Base-by-base conservation (phyloP, 768 basidiomycete species). In the Panaeolus cyanescens region DNA sequence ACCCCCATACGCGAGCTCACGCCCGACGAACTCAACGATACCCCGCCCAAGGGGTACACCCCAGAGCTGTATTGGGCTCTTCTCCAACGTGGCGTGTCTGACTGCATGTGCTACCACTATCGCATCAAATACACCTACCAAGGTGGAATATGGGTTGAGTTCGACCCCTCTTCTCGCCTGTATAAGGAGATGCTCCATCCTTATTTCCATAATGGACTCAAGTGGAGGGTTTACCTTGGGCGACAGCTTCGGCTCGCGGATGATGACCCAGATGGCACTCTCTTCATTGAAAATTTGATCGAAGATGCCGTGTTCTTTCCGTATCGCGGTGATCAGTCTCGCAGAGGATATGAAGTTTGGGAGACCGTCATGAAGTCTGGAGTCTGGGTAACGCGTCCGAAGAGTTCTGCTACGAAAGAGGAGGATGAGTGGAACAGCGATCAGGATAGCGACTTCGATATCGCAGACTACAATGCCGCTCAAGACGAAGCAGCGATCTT, bases 191-290 rank as follows among this genome's bases (percentile, higher is more conserved):
- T 78, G 59, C 59, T 72, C 0, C 74, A 74, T 0, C 71, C 73
- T 1, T 67, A 59, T 9, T 78, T 81, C 72, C 60, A 67, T 15
- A 17, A 66, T 28, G 76, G 73, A 3, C 72, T 77, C 59, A 60
- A 62, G 8, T 79, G 80, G 80, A 76, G 76, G 59, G 78, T 80
- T 7, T 70, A 73, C 54, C 71, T 80, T 12, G 79, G 79, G 5
- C 62, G 79, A 20, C 56, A 74, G 7, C 62, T 81, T 30, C 32
- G 64, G 31, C 69, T 80, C 13, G 76, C 77, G 13, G 67, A 64
- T 19, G 74, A 75, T 20, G 78, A 79, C 61, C 32, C 63, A 0
- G 76, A 80, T 59, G 79, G 78, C 0, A 65, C 73, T 2, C 33
- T 31, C 19, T 79, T 79, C 57, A 67, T 76, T 2, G 72, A 74